Evolutionary conservation across 2,329 filamentous ascomycete genomes (phyloP).

Genomic region (Fusarium sublunatum): DNA sequence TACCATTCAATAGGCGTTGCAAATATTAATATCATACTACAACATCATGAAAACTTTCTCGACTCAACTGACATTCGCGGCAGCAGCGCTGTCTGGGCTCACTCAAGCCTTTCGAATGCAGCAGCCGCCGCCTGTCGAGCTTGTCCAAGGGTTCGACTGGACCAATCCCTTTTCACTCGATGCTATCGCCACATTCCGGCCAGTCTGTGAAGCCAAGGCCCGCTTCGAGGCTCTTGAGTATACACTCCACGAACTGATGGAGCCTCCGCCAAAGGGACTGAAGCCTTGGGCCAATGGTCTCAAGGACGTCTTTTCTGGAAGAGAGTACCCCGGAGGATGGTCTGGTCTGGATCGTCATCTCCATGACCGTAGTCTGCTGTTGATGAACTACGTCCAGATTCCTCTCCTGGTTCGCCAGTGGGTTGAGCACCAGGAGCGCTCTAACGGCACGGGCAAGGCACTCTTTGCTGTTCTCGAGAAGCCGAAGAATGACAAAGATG

Average conservation of each 20-base stretch:
- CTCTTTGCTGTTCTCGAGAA: constrained; percentile 57
- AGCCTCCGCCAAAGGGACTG: constrained; percentile 53
- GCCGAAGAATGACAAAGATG: constrained; percentile 52
- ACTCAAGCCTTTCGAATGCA: constrained; percentile 46
- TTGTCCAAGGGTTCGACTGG: constrained; percentile 56
- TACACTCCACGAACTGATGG: constrained; percentile 57
- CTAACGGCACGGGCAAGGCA: constrained; percentile 50
- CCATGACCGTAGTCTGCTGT: constrained; percentile 59
- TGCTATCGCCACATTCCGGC: constrained; percentile 47
- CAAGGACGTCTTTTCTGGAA: constrained; percentile 54
- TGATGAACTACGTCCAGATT: constrained; percentile 59
- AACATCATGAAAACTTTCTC: constrained; percentile 42
- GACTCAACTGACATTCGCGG: constrained; percentile 7
- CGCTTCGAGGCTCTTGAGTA: constrained; percentile 56
- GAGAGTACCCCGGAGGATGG: constrained; percentile 64
- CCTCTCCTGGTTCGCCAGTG: constrained; percentile 59
- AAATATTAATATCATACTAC: not conserved
- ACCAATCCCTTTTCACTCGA: constrained; percentile 53
- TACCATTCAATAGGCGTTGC: not conserved
- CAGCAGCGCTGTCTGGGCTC: constrained; percentile 22
- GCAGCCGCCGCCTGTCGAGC: constrained; percentile 48
- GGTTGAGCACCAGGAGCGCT: constrained; percentile 58
- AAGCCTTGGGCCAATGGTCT: constrained; percentile 55
- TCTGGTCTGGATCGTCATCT: constrained; percentile 64
- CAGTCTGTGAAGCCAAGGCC: constrained; percentile 50